Conservation (phyloP, 495 filamentous ascomycete species). For the Aspergillus diversus region DNA sequence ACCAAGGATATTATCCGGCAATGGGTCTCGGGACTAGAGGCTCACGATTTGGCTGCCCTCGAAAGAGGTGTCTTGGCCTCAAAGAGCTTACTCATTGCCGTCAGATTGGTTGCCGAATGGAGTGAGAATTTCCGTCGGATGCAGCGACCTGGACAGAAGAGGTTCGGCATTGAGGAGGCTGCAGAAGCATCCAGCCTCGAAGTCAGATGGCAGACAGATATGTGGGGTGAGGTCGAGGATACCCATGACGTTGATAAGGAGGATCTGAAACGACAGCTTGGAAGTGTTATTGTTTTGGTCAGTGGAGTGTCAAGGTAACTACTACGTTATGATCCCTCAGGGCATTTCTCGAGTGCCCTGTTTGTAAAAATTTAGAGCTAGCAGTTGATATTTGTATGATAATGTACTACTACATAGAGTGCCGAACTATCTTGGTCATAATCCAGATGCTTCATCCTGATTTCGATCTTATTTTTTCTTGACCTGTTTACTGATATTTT, state of each 20-base stretch:
- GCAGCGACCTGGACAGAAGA: slow-evolving; percentile 35
- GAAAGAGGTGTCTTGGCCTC: slow-evolving; percentile 81
- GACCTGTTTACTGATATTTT: too few species aligned
- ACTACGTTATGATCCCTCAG: background rate
- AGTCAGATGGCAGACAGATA: slow-evolving; percentile 84
- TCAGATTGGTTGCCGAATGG: slow-evolving; percentile 83
- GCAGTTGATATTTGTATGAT: too few species aligned
- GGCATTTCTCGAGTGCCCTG: background rate
- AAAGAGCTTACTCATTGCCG: slow-evolving; percentile 82
- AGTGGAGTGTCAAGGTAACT: slow-evolving; percentile 53
- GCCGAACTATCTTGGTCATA: too few species aligned
- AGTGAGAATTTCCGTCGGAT: slow-evolving; percentile 67
- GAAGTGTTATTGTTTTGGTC: slow-evolving; percentile 80
- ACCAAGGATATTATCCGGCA: slow-evolving; percentile 74
- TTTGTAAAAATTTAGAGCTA: background rate
- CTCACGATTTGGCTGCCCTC: slow-evolving; percentile 82
- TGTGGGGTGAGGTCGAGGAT: slow-evolving; percentile 98
- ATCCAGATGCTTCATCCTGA: too few species aligned
- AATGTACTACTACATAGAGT: too few species aligned
- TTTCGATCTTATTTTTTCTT: too few species aligned
- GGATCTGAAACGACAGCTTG: slow-evolving; percentile 85
- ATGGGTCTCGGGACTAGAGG: slow-evolving; percentile 73
- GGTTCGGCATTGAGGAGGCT: slow-evolving; percentile 65
- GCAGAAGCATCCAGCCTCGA: slow-evolving; percentile 78
- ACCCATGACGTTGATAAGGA: slow-evolving; percentile 97